Evolutionary conservation across 2,329 filamentous ascomycete species (phyloP).

Genomic region (Penicillium sp.): DNA sequence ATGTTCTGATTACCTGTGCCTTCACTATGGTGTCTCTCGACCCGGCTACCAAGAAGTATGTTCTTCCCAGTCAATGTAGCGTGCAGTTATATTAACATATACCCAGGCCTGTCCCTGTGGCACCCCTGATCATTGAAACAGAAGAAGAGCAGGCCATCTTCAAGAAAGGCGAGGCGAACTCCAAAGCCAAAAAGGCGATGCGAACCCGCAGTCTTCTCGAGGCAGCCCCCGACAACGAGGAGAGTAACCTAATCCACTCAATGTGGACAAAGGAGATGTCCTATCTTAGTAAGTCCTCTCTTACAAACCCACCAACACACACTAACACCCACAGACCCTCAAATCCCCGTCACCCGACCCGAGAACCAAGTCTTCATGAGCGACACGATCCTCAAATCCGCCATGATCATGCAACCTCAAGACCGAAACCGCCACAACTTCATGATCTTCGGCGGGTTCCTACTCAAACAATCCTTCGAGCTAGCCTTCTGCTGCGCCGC

Average conservation of each 20-base stretch:
- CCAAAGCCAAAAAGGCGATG: conserved; percentile 61
- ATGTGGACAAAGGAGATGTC: conserved; percentile 67
- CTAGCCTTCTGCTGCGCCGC: conserved; percentile 71
- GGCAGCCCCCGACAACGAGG: conserved; percentile 65
- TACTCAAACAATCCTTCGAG: conserved; percentile 71
- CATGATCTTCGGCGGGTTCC: conserved; percentile 74
- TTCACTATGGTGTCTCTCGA: conserved; percentile 76
- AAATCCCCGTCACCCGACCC: conserved; percentile 52
- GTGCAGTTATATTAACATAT: conserved; percentile 5
- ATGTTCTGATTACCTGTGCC: conserved; percentile 65
- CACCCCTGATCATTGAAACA: conserved; percentile 58
- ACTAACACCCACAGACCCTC: conserved; percentile 45
- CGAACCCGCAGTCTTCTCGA: conserved; percentile 58
- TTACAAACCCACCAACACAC: background rate
- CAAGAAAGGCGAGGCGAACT: conserved; percentile 61
- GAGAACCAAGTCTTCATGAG: conserved; percentile 59
- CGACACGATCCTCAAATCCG: conserved; percentile 59
- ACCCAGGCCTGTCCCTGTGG: conserved; percentile 56
- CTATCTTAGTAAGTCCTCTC: conserved; percentile 50
- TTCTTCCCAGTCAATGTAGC: background rate
- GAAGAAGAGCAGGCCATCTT: conserved; percentile 62
- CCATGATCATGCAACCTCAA: conserved; percentile 72
- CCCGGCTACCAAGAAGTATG: conserved; percentile 59
- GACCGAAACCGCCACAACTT: conserved; percentile 66
- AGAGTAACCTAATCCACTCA: conserved; percentile 66